Conservation (phyloP, 306 rosid species). For the Sindora glabra region DNA sequence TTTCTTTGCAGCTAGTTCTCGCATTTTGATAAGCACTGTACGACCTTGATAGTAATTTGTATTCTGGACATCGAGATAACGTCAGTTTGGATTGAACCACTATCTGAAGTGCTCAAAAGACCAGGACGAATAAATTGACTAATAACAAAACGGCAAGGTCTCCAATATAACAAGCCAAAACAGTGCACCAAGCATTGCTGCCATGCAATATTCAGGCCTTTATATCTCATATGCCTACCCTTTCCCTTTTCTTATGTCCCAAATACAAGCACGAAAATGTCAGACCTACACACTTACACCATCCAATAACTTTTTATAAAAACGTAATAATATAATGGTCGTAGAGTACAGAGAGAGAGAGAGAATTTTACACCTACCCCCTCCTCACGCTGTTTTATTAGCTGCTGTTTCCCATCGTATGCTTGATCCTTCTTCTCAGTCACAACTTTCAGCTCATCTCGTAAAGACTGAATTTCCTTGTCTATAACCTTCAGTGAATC, state of each 20-base stretch:
- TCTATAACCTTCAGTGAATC: constrained; percentile 49
- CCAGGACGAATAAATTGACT: too few relatives aligned
- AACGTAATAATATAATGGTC: too few relatives aligned
- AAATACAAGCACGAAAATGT: too few relatives aligned
- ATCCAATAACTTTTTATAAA: too few relatives aligned
- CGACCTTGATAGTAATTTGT: constrained; percentile 64
- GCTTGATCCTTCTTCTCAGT: constrained; percentile 67
- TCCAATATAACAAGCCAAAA: background rate
- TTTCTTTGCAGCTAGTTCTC: constrained; percentile 70
- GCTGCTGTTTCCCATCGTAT: constrained; percentile 51
- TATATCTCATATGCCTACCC: too few relatives aligned
- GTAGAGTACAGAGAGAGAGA: too few relatives aligned
- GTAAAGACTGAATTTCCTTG: constrained; percentile 51
- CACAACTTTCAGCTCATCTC: constrained; percentile 52
- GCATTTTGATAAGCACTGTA: constrained; percentile 44
- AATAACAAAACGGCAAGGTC: too few relatives aligned
- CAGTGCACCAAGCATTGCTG: too few relatives aligned
- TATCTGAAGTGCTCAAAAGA: background rate
- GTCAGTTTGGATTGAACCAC: background rate
- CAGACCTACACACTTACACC: too few relatives aligned
- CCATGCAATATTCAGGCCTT: too few relatives aligned
- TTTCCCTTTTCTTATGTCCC: too few relatives aligned
- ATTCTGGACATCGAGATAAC: constrained; percentile 49
- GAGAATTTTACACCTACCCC: constrained; percentile 61
- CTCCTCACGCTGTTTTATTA: constrained; percentile 70